These are phyloP conservation scores for Aspergillus japonicus DNA, from an alignment of 2,329 filamentous ascomycete species.

Conservation along the genomic window DNA sequence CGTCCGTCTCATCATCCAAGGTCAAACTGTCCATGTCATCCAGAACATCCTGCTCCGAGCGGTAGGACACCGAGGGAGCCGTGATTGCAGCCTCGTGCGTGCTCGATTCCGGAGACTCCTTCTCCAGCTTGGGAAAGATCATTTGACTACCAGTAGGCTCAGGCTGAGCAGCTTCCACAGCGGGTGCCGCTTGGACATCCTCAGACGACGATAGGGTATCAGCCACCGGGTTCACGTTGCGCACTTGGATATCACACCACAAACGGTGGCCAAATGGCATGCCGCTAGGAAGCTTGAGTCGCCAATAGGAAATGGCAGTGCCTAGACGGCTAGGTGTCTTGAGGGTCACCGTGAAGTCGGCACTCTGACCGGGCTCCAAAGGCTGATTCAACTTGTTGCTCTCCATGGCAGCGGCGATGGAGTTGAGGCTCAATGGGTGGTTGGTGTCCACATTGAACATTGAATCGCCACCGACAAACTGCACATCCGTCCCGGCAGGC, in stretches of 20 bases:
- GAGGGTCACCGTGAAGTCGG: constrained; percentile 79
- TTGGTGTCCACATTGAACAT: constrained; percentile 88
- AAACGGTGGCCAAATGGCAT: constrained; percentile 86
- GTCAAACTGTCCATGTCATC: constrained; percentile 61
- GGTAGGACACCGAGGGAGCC: constrained; percentile 40
- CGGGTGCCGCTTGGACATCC: constrained; percentile 31
- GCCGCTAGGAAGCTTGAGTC: constrained; percentile 77
- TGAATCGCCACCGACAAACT: constrained; percentile 90
- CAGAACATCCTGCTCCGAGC: constrained; percentile 49
- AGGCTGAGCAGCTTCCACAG: constrained; percentile 32
- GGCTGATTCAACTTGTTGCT: constrained; percentile 72
- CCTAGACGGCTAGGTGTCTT: constrained; percentile 75
- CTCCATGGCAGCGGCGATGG: constrained; percentile 76
- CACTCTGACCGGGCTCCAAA: constrained; percentile 71
- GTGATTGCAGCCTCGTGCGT: constrained; percentile 58
- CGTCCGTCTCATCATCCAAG: constrained; percentile 50
- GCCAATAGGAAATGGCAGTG: constrained; percentile 93
- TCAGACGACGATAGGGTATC: constrained; percentile 27
- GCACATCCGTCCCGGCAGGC: constrained; percentile 87
- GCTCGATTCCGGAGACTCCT: constrained; percentile 82
- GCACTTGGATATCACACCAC: constrained; percentile 87
- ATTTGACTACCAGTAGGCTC: constrained; percentile 63
- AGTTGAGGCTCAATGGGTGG: constrained; percentile 73
- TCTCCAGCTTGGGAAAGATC: constrained; percentile 96
- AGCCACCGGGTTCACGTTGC: constrained; percentile 19